These are phyloP conservation scores for Lolium multiflorum DNA, from an alignment of 176 grass and related monocot genomes.

Conservation along the genomic window DNA sequence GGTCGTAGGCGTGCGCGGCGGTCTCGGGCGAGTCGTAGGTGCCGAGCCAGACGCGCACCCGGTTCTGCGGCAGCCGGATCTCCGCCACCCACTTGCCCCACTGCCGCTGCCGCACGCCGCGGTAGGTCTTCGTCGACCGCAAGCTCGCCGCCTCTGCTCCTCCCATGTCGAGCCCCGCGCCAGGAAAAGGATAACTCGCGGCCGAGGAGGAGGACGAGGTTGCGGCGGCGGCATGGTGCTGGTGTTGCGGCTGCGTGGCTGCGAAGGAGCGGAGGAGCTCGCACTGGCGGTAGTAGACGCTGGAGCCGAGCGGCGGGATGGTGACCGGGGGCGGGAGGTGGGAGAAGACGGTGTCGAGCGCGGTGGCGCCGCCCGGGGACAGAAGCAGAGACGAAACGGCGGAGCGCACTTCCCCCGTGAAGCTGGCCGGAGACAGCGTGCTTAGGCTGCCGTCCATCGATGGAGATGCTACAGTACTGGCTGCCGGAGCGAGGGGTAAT, in stretches of 20 bases:
- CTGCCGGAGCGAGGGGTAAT: not conserved
- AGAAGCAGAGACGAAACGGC: conserved; percentile 67
- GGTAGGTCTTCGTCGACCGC: conserved; percentile 65
- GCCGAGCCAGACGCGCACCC: conserved; percentile 96
- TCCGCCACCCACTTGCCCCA: conserved; percentile 98
- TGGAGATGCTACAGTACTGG: not conserved
- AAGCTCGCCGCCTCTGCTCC: no score
- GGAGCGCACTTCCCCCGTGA: conserved; percentile 57
- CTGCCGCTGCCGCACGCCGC: conserved; percentile 93
- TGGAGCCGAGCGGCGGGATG: conserved; percentile 76
- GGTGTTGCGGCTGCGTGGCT: conserved; percentile 17
- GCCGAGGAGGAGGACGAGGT: not conserved
- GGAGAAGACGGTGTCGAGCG: conserved; percentile 83
- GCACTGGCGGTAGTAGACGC: conserved; percentile 83
- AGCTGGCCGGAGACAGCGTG: conserved; percentile 44
- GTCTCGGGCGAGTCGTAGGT: conserved; percentile 94
- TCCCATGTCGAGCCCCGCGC: not conserved
- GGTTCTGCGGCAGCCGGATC: conserved; percentile 90
- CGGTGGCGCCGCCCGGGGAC: conserved; percentile 61
- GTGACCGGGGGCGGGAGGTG: conserved; percentile 60
- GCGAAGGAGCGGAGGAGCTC: conserved; percentile 82
- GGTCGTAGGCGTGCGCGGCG: conserved; percentile 94
- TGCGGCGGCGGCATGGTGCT: not conserved
- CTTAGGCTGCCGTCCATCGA: conserved; percentile 54
- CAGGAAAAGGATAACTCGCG: not conserved